These are phyloP conservation scores for Russula brevipes DNA, from an alignment of 768 basidiomycete genomes.

Conservation along the genomic window DNA sequence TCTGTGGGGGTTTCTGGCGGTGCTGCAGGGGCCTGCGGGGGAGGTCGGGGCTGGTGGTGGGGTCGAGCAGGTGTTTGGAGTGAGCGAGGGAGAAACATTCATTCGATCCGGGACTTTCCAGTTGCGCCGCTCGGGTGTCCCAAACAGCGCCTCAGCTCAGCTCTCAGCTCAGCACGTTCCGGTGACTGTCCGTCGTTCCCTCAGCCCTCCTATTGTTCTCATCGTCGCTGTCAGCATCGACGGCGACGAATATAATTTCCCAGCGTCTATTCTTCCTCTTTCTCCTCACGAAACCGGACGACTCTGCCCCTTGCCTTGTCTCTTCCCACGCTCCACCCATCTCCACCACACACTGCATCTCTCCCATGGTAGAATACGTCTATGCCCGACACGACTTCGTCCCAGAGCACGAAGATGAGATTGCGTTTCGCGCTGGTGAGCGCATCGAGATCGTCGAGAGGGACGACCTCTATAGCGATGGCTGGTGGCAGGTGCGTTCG, in stretches of 20 bases:
- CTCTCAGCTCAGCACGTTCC: background rate
- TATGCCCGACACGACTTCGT: slow-evolving; percentile 83
- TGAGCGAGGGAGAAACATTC: background rate
- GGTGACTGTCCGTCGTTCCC: background rate
- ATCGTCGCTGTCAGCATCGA: background rate
- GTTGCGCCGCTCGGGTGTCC: background rate
- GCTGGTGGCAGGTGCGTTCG: slow-evolving; percentile 83
- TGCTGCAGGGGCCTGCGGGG: background rate
- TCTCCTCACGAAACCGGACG: background rate
- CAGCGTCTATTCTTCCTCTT: background rate
- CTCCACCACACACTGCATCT: background rate
- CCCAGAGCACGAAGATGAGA: slow-evolving; percentile 94
- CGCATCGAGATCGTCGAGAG: slow-evolving; percentile 86
- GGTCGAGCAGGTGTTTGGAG: background rate
- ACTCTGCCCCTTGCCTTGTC: background rate
- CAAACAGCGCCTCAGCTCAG: background rate
- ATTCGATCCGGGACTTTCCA: background rate
- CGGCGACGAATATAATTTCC: background rate
- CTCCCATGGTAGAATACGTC: slow-evolving; percentile 74
- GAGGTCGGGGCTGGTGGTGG: background rate
- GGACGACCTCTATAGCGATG: slow-evolving; percentile 90
- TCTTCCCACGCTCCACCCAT: background rate
- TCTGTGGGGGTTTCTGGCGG: background rate
- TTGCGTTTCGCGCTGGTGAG: slow-evolving; percentile 80
- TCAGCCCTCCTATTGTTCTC: background rate